phyloP scores from a whole-genome alignment of 306 rosid genomes.

The Inga oerstediana region DNA sequence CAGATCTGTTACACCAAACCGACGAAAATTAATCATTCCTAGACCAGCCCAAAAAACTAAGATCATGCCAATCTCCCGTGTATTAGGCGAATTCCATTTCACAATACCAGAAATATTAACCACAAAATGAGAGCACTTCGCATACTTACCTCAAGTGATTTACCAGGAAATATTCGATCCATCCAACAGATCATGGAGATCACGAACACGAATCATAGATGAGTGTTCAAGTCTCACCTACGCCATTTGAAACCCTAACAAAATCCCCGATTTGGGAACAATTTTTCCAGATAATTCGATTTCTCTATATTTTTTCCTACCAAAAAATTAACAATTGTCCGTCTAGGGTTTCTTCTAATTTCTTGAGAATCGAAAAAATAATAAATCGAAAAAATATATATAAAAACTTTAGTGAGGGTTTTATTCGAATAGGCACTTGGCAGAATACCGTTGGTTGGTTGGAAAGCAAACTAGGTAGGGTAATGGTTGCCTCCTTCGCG shows the following conservation, averaged over 20 bases:
- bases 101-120: conserved; percentile 25
- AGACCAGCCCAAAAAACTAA: conserved; percentile 24
- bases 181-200: conserved; percentile 39
- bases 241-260: conserved; percentile 56
- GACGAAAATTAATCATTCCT: conserved; percentile 26
- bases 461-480: not conserved
- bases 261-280: conserved; percentile 44
- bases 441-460: conserved; percentile 15
- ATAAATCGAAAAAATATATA: conserved; percentile 8
- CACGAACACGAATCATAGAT: conserved; percentile 39
- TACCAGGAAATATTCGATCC: conserved; percentile 30
- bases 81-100: conserved; percentile 20
- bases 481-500: not conserved
- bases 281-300: conserved; percentile 31
- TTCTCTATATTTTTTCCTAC: not conserved
- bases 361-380: conserved; percentile 33
- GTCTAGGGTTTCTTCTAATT: conserved; percentile 65
- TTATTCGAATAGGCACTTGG: conserved; percentile 39
- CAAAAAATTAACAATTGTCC: conserved; percentile 44
- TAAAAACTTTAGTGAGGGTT: no score
- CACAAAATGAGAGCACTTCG: conserved; percentile 23
- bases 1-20: conserved; percentile 65
- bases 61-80: conserved; percentile 39
- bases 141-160: conserved; percentile 54
- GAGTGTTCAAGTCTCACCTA: conserved; percentile 44